Evolutionary conservation across 2,329 filamentous ascomycete species (phyloP), one percentile per base, ranked within the genome.

Genomic region (Tricladium varicosporioides): DNA sequence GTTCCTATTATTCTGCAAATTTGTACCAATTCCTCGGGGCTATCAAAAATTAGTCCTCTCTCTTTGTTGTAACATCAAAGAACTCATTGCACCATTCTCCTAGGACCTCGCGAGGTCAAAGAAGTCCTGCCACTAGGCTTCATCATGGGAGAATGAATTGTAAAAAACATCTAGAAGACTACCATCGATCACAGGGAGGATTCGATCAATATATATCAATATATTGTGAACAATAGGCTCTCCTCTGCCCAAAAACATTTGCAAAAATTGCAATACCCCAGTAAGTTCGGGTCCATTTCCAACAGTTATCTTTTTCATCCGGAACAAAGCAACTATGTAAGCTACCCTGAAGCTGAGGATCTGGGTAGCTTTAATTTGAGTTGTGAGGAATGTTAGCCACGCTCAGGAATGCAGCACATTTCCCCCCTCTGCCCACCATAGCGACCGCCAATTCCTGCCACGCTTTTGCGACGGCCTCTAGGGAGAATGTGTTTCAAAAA

Each of bases 401-500:
- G 22, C 22, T 27, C 22, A 27, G 22, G 22, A 27, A 27, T 27
- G 22, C 22, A 27, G 22, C 7, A 27, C 22, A 27, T 27, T 27
- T 27, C 4, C 22, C 22, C 22, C 22, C 22, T n/a, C n/a, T n/a
- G 22, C 22, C 22, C 22, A 27, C 22, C 22, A 27, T 7, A 27
- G 4, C 3, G 7, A 3, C 22, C 22, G 22, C 22, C 22, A 27
- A 27, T 7, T 27, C 22, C 22, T 7, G 7, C 22, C 22, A 27
- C 22, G 7, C 22, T 40, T 40, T 11, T 40, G 36, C n/a, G 27
- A 43, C 27, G n/a, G 52, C 4, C 19, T 22, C 43, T 18, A 56
- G 48, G 54, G 31, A 32, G 51, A 53, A 47, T 53, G 51, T 13
- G 45, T 48, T 31, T 42, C 5, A 16, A 15, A n/a, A 46, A 15